Percentiles rank a stretch among this genome's conserved stretches.
Conservation (phyloP, 768 basidiomycete genomes). For the Boletus subparvulus region DNA sequence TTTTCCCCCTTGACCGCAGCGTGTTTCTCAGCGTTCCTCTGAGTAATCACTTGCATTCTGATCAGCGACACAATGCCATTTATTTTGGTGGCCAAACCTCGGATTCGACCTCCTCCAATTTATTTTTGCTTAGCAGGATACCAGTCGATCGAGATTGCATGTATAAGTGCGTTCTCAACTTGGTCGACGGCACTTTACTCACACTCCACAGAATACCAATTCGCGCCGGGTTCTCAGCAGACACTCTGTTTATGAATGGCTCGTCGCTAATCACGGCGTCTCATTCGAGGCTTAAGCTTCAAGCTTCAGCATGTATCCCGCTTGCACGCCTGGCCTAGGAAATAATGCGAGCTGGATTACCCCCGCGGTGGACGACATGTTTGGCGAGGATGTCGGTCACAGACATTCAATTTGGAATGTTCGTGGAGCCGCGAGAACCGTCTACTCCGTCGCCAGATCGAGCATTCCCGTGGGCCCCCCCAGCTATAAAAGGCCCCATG, state of each 20-base stretch:
- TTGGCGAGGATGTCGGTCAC: neutral
- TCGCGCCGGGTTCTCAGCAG: neutral
- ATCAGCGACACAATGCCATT: neutral
- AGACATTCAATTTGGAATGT: constrained; percentile 6
- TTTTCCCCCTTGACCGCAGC: neutral
- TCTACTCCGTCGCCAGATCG: neutral
- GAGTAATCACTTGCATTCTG: too few relatives aligned
- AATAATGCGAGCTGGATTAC: neutral
- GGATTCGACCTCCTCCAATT: neutral
- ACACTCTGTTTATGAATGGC: neutral
- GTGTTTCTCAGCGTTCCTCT: neutral
- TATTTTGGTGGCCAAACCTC: neutral
- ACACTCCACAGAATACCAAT: constrained; percentile 6
- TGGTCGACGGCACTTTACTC: neutral
- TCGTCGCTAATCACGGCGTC: neutral
- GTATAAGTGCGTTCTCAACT: neutral
- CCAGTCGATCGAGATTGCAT: neutral
- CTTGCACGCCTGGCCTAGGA: neutral
- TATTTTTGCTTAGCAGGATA: neutral
- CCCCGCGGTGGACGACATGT: neutral
- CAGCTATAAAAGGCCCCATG: constrained; percentile 15
- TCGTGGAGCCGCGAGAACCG: neutral
- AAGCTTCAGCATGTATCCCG: neutral
- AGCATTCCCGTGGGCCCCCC: constrained; percentile 5
- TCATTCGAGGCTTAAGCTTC: neutral